Base-by-base conservation (phyloP, 2,329 filamentous ascomycete genomes). In the Acarospora socialis region DNA sequence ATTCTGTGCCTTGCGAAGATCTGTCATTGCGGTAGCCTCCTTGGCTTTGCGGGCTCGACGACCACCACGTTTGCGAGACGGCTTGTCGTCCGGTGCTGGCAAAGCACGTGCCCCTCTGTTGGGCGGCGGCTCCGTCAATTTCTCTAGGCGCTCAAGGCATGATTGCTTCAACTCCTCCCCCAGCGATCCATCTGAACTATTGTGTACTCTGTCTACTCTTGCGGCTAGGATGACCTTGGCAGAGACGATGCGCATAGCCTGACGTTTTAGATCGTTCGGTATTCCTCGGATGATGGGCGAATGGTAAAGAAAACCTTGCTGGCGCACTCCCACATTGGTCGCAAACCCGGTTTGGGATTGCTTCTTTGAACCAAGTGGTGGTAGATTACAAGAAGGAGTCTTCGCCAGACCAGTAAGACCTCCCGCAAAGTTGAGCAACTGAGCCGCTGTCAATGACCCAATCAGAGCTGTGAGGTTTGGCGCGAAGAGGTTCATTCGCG, bases 21-120 rank as follows among this genome's bases (percentile, higher is more conserved):
- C 90, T 0, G 90, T 98, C 83, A 94, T 92, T 38, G 90, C 87
- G 5, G 82, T 82, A 3, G 87, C 86, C 56, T 93, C 90, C 67
- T 98, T 98, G 38, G 87, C 87, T 56, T 93, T 93, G 35, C 90
- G 68, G 8, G 86, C 90, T 43, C 84, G 69, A 34, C 87, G 68
- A 31, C 90, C 90, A 54, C 90, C 90, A 42, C 90, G 80, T 55
- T 98, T 98, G 20, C 86, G 70, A 1, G 81, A 76, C 1, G 84
- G 90, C 54, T 95, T 98, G 56, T 98, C 90, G 50, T 95, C 90
- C 0, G 90, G 90, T 0, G 82, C 81, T 1, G 87, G 87, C 0
- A 95, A 69, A 1, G 90, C 90, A 39, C 83, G 76, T 10, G 74
- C 70, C 3, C 84, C 84, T 50, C 90, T 84, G 59, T 92, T 94